phyloP scores from a whole-genome alignment of 2,329 filamentous ascomycete genomes.

The Diaporthe citriasiana region DNA sequence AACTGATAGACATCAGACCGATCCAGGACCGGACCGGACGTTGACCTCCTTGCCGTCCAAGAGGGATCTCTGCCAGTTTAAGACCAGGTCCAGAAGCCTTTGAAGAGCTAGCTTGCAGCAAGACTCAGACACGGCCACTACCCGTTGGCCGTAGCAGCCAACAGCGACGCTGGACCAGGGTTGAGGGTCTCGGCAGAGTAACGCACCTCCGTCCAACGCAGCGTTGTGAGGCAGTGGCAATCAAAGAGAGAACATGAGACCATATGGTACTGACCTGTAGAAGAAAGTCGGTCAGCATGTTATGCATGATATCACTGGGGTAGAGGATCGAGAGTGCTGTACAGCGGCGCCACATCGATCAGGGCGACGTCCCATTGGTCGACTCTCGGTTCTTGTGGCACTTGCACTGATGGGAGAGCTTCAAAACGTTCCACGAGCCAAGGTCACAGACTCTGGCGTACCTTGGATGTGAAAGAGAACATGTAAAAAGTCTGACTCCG shows the following conservation, averaged over 20 bases:
- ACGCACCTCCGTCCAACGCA: conserved; percentile 36
- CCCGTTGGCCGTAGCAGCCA: conserved; percentile 35
- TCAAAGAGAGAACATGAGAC: conserved; percentile 41
- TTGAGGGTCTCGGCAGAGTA: conserved; percentile 41
- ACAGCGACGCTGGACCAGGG: conserved; percentile 32
- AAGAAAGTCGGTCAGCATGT: conserved; percentile 42
- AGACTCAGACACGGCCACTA: conserved; percentile 35
- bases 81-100: conserved; percentile 39
- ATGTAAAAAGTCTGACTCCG: conserved; percentile 44
- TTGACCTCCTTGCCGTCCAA: conserved; percentile 21
- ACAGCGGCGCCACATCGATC: conserved; percentile 36
- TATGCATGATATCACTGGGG: conserved; percentile 40
- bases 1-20: conserved; percentile 26
- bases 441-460: conserved; percentile 30
- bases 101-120: conserved; percentile 35
- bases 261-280: conserved; percentile 41
- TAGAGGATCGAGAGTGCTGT: conserved; percentile 33
- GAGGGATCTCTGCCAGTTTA: conserved; percentile 38
- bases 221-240: conserved; percentile 38
- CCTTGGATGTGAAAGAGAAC: conserved; percentile 50
- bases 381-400: conserved; percentile 21
- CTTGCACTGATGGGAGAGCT: conserved; percentile 22
- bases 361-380: conserved; percentile 31
- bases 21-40: conserved; percentile 18
- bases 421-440: conserved; percentile 36